phyloP scores from a whole-genome alignment of 768 basidiomycete genomes.

The Suillus weaverae region DNA sequence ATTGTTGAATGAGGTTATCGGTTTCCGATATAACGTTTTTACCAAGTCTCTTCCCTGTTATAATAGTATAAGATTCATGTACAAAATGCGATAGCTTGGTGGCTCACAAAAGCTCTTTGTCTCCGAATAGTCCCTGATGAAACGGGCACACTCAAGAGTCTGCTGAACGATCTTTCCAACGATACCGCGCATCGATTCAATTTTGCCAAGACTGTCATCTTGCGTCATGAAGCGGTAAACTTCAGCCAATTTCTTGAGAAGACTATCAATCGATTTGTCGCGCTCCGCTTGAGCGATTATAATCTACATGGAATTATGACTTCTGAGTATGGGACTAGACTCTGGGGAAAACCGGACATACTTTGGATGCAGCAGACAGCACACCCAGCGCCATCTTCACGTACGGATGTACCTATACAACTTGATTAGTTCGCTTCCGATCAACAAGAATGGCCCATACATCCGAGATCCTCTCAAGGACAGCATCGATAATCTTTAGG shows the following conservation, averaged over 20 bases:
- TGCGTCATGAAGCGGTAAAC: slow-evolving; percentile 2
- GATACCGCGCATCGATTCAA: not conserved
- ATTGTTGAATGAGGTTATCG: not conserved
- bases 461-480: not conserved
- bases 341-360: not conserved
- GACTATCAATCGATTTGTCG: not conserved
- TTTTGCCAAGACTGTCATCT: not conserved
- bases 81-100: not conserved
- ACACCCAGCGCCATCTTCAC: slow-evolving; percentile 7
- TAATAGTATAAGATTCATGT: no score
- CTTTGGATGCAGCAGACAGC: not conserved
- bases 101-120: slow-evolving; percentile 20
- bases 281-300: slow-evolving; percentile 7
- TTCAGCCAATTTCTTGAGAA: not conserved
- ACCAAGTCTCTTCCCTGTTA: no score
- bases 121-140: slow-evolving; percentile 26
- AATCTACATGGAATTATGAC: not conserved
- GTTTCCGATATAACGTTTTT: no score
- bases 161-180: slow-evolving; percentile 16
- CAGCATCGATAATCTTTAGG: not conserved
- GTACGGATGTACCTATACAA: slow-evolving; percentile 7
- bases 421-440: not conserved
- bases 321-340: not conserved
- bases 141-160: slow-evolving; percentile 28
- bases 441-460: not conserved